These are phyloP conservation scores for Eucalyptus pauciflora DNA, from an alignment of 345 rosid genomes.

Conservation along the genomic window DNA sequence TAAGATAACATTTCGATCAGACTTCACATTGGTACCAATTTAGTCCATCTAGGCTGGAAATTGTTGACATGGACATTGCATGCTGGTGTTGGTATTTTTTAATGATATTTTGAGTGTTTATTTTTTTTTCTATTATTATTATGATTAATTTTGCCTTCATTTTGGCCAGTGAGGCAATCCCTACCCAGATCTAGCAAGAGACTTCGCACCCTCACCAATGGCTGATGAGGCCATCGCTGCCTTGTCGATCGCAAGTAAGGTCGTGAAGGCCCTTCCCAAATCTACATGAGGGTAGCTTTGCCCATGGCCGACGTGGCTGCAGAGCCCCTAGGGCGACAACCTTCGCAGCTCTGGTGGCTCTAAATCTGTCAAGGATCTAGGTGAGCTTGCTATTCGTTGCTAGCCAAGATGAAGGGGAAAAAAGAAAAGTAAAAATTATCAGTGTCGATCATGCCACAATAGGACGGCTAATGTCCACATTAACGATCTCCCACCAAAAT, in stretches of 20 bases:
- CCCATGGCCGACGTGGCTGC: background rate
- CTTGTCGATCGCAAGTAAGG: background rate
- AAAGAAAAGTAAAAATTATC: too few species aligned
- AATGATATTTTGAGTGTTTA: background rate
- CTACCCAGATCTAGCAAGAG: background rate
- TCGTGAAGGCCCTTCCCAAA: background rate
- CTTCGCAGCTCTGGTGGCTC: background rate
- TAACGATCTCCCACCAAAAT: too few species aligned
- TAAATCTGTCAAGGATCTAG: background rate
- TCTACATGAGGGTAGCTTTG: background rate
- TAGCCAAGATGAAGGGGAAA: background rate
- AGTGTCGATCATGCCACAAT: too few species aligned
- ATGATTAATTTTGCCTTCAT: background rate
- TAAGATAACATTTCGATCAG: too few species aligned
- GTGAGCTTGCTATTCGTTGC: background rate
- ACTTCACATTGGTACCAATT: background rate
- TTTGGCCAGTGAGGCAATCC: background rate
- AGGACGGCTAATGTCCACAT: background rate
- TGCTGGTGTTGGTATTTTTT: accelerated
- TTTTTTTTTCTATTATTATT: too few species aligned
- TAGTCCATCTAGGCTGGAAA: accelerated
- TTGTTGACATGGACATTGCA: accelerated
- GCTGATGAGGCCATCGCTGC: too few species aligned
- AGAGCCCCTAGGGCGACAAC: background rate
- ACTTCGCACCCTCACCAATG: too few species aligned